Evolutionary conservation across 495 filamentous ascomycete species (phyloP).

Genomic region (Halenospora varia): DNA sequence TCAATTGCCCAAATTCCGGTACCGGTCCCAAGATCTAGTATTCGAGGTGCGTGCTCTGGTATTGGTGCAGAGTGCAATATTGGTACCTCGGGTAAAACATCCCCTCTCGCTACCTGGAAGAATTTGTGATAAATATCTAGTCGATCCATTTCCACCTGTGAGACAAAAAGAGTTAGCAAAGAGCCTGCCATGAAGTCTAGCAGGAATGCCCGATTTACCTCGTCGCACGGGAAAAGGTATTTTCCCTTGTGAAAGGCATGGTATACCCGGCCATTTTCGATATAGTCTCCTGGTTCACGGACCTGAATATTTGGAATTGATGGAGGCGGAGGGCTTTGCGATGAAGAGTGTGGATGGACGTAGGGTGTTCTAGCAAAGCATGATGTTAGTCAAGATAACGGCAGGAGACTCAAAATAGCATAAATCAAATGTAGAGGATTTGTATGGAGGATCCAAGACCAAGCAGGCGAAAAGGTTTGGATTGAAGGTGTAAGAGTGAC

Average conservation of each 20-base stretch:
- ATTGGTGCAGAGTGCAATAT: slow-evolving; percentile 48
- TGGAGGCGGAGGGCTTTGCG: slow-evolving; percentile 5
- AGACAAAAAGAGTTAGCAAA: slow-evolving; percentile 8
- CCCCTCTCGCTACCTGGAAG: slow-evolving; percentile 60
- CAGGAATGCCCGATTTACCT: slow-evolving; percentile 18
- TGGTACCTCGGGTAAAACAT: slow-evolving; percentile 52
- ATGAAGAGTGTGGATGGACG: slow-evolving; percentile 13
- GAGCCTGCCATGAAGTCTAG: background rate
- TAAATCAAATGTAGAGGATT: too few species aligned
- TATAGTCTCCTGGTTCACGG: slow-evolving; percentile 8
- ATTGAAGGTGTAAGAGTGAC: background rate
- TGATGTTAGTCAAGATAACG: too few species aligned
- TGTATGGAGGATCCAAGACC: too few species aligned
- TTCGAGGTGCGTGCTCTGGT: slow-evolving; percentile 38
- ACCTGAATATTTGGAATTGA: background rate
- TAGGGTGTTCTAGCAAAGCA: too few species aligned
- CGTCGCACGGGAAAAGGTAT: slow-evolving; percentile 28
- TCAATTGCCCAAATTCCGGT: slow-evolving; percentile 93
- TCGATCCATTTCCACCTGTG: slow-evolving; percentile 63
- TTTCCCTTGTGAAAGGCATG: slow-evolving; percentile 20
- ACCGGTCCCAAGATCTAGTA: too few species aligned
- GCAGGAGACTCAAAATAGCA: too few species aligned
- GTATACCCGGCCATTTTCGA: slow-evolving; percentile 24
- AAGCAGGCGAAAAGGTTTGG: too few species aligned
- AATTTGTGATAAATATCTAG: slow-evolving; percentile 78